Base-by-base conservation (phyloP, 2,329 filamentous ascomycete species). In the Aspergillus uvarum region DNA sequence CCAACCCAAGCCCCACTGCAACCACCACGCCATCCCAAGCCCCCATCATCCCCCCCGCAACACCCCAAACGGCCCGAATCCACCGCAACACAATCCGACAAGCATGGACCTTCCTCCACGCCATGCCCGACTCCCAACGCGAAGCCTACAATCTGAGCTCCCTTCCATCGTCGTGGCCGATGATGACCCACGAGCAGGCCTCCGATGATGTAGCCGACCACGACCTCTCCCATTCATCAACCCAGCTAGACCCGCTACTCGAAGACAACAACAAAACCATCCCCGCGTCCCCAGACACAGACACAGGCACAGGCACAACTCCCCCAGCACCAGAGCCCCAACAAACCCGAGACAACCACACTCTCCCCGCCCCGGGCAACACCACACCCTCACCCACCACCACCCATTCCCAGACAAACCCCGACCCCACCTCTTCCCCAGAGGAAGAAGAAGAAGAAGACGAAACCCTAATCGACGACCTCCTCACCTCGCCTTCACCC, bases 121-220 rank as follows among this genome's bases (percentile, higher is more conserved):
- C 56, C 29, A 44, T 62, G 2, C 58, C 67, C n/a, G n/a, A 35
- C 29, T 55, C 62, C n/a, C 62, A 69, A 4, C 60, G 61, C 4
- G 44, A 22, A 14, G n/a, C 55, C 5, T 64, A 72, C 14, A 59
- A 69, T n/a, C 62, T 73, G 16, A 69, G 65, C 2, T 56, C 68
- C 35, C 69, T 74, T 12, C 72, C 73, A 3, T 68, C 69, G 3
- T 68, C 71, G 14, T 73, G 66, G 65, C 56, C 64, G 3, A 63
- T 63, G 22, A 63, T 64, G 21, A 62, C 62, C 26, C 7, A 21
- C 44, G 59, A 48, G 60, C 61, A 54, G 56, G 60, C 5, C 19
- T 35, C 42, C 7, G 26, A 29, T 29, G 26, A 29, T 0, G 3
- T 35, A 16, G 32, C 10, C 32, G 12, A 16, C 14, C 12, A 35